Evolutionary conservation across 176 grass and related monocot genomes (phyloP), one percentile per base, ranked within the genome.

Genomic region (Oryza glumipatula): DNA sequence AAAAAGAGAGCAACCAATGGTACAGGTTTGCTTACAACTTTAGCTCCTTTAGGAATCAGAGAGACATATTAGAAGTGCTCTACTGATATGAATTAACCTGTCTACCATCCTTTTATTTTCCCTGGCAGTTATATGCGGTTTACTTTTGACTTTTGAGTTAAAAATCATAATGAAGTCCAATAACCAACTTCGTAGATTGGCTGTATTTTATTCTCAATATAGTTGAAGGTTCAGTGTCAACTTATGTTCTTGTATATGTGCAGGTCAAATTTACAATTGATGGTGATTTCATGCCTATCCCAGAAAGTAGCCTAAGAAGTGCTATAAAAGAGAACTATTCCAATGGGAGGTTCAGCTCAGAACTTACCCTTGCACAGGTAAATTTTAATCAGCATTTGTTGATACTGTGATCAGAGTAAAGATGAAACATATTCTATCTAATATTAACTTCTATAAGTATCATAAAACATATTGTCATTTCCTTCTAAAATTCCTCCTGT

Each of bases 191-290:
- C 11, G 7, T 52, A 76, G 45, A 56, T 48, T 65, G 35, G 28
- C 63, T 38, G 67, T 85, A 36, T 24, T 38, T 67, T 67, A n/a
- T 73, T 79, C 11, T 68, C 3, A 2, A 30, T 70, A 11, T n/a
- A 84, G 45, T 14, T 47, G 58, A 58, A 81, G 44, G 9, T 13
- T 75, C 38, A 71, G 45, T 74, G 43, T 14, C 47, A 4, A 76
- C 44, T 68, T 38, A 54, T 11, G 33, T 72, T 75, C 21, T 47
- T 74, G n/a, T 61, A 32, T 84, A 32, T 44, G 1, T 49, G 77
- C 76, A 98, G 95, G 91, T 98, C 41, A 95, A 92, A 84, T 98
- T 98, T 83, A 85, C 78, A 44, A 92, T 95, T 46, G 79, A 93
- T 78, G 81, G 76, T 79, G 91, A 98, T 76, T 98, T 90, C 77